A percentile compares a stretch with the other conserved stretches of the same genome.
These are phyloP conservation scores for Fusarium metavorans DNA, from an alignment of 2,329 filamentous ascomycete species.

Conservation along the genomic window DNA sequence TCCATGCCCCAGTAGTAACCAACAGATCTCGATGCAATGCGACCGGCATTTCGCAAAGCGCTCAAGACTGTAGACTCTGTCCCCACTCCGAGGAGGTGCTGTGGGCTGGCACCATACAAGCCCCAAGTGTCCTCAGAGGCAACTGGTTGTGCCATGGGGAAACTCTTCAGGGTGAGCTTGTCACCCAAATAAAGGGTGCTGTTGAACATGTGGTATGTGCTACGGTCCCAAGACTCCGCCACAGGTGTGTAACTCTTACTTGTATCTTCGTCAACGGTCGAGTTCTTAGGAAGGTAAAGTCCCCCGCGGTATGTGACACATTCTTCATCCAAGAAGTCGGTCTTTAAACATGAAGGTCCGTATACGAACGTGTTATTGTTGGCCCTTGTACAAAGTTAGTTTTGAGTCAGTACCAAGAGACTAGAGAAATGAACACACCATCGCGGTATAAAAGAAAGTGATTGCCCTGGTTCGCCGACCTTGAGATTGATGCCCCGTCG, in stretches of 20 bases:
- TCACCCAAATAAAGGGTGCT: conserved; percentile 7
- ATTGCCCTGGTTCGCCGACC: conserved; percentile 8
- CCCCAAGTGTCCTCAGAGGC: neutral
- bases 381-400: neutral
- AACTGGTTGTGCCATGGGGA: conserved; percentile 13
- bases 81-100: conserved; percentile 30
- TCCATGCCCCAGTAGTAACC: conserved; percentile 33
- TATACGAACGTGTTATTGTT: conserved; percentile 28
- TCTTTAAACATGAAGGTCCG: conserved; percentile 13
- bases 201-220: conserved; percentile 25
- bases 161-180: conserved; percentile 9
- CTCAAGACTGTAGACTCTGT: conserved; percentile 19
- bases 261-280: neutral
- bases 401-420: too few species aligned
- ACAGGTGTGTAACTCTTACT: neutral
- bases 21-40: conserved; percentile 8
- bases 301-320: conserved; percentile 27
- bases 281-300: conserved; percentile 5
- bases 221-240: conserved; percentile 1
- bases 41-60: neutral
- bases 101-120: neutral
- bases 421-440: too few species aligned
- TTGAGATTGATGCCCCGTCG: conserved; percentile 19
- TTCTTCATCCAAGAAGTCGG: neutral
- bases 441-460: conserved; percentile 16